Evolutionary conservation across 192 early-diverging fungal genomes (phyloP), one percentile per base, ranked within the genome.

Genomic region (Linnemannia hyalina): DNA sequence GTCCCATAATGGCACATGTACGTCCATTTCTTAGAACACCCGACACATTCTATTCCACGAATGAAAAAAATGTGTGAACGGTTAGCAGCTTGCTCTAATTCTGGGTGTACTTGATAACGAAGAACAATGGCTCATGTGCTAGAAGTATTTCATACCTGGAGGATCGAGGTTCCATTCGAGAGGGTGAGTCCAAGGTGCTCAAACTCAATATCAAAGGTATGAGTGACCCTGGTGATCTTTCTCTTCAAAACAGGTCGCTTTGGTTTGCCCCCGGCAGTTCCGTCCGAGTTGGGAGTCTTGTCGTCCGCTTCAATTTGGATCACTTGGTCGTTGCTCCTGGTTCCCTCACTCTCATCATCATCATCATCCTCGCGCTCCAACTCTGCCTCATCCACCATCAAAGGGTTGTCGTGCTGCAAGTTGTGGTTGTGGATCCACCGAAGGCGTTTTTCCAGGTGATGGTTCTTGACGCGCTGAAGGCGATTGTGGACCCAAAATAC

Each of bases 1-100:
- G 91, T 3, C 91, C 91, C 91, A 92, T 92, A 68, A 92, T 91
- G 23, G 94, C 93, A 29, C 93, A 94, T 10, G 91, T 88, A 40
- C 93, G 85, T 11, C 92, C 91, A 20, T 84, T 74, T n/a, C 80
- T 72, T 26, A 96, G 82, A 7, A 68, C 69, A 29, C 95, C 95
- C 1, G 91, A 91, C 15, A 95, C 93, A 41, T 91, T 78, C 88
- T 82, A 73, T 40, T 22, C 15, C 4, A n/a, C 7, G 44, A 3
- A 36, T 18, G 55, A 20, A 9, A 20, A 42, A 18, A n/a, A 36
- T 69, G 20, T 16, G 4, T 20, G 20, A 29, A 68, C 18, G 16
- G 18, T 52, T 18, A 46, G 1, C 55, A 23, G 26, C 72, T 18
- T 38, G 15, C 2, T 36, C 38, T 16, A 41, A 15, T 41, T 23